These are phyloP conservation scores for Parathielavia hyrcaniae DNA, from an alignment of 495 filamentous ascomycete genomes.

Conservation along the genomic window DNA sequence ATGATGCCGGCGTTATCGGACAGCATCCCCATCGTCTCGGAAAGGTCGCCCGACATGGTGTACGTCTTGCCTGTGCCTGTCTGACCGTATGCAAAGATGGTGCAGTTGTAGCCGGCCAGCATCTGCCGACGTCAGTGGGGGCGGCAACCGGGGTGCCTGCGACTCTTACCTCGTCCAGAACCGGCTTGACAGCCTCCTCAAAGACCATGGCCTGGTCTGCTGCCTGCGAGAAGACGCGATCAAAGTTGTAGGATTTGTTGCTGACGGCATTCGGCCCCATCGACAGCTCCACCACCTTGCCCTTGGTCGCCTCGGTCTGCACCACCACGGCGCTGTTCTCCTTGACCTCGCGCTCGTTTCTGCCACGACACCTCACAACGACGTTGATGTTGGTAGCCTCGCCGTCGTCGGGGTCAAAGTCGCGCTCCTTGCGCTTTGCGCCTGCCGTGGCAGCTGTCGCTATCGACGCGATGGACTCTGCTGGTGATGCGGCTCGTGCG, in stretches of 20 bases:
- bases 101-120: constrained; percentile 94
- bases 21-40: constrained; percentile 70
- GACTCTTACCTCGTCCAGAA: constrained; percentile 74
- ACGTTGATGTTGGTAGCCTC: constrained; percentile 96
- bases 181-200: constrained; percentile 87
- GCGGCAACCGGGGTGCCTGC: neutral
- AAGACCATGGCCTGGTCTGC: constrained; percentile 90
- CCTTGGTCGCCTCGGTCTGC: constrained; percentile 76
- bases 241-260: constrained; percentile 95
- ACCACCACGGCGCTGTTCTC: constrained; percentile 93
- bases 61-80: constrained; percentile 98
- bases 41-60: constrained; percentile 98
- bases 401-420: constrained; percentile 64
- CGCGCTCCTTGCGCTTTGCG: constrained; percentile 73
- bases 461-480: constrained; percentile 54
- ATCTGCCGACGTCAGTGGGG: constrained; percentile 52
- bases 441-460: constrained; percentile 46
- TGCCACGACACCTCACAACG: constrained; percentile 87
- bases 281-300: constrained; percentile 73
- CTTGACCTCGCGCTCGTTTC: constrained; percentile 82
- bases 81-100: constrained; percentile 97
- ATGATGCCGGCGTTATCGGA: constrained; percentile 93
- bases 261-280: constrained; percentile 89
- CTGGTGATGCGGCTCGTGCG: constrained; percentile 52
- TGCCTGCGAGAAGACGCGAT: constrained; percentile 92